These are phyloP conservation scores for Aspergillus niger DNA, from an alignment of 2,329 filamentous ascomycete species.

Conservation along the genomic window DNA sequence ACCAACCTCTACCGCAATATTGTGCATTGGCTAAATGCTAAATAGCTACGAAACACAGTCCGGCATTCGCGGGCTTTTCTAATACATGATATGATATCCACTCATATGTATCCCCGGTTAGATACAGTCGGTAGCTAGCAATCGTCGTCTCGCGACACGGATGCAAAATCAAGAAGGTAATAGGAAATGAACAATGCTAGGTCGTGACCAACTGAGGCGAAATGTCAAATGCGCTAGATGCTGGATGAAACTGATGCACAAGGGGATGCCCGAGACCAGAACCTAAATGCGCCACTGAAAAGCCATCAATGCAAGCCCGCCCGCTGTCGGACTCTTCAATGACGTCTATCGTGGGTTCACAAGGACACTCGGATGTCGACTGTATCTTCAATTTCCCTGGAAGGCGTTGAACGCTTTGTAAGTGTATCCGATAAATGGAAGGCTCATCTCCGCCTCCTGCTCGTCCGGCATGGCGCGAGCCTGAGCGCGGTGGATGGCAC, in stretches of 20 bases:
- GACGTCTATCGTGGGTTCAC: conserved; percentile 21
- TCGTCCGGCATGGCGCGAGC: conserved; percentile 72
- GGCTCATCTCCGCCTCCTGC: conserved; percentile 88
- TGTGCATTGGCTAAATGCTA: neutral
- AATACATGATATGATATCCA: conserved; percentile 10
- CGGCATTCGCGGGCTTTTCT: conserved; percentile 19
- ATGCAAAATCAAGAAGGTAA: conserved; percentile 27
- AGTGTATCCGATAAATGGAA: conserved; percentile 95
- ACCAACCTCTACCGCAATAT: neutral
- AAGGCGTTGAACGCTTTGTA: conserved; percentile 92
- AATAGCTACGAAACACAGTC: neutral
- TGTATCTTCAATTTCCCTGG: conserved; percentile 41
- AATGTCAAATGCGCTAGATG: conserved; percentile 36
- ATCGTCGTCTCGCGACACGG: conserved; percentile 27
- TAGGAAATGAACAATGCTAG: conserved; percentile 28
- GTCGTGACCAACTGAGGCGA: conserved; percentile 26
- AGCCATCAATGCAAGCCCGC: conserved; percentile 37
- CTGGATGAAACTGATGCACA: conserved; percentile 36
- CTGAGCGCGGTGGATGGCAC: conserved; percentile 81
- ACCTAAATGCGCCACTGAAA: conserved; percentile 24
- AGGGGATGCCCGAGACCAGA: conserved; percentile 25
- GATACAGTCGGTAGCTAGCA: conserved; percentile 17
- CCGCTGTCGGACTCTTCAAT: conserved; percentile 30
- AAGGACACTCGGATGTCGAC: conserved; percentile 23
- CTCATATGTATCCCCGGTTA: conserved; percentile 19